These are phyloP conservation scores for Vitis riparia DNA, from an alignment of 164 flowering plant genomes.

Conservation along the genomic window DNA sequence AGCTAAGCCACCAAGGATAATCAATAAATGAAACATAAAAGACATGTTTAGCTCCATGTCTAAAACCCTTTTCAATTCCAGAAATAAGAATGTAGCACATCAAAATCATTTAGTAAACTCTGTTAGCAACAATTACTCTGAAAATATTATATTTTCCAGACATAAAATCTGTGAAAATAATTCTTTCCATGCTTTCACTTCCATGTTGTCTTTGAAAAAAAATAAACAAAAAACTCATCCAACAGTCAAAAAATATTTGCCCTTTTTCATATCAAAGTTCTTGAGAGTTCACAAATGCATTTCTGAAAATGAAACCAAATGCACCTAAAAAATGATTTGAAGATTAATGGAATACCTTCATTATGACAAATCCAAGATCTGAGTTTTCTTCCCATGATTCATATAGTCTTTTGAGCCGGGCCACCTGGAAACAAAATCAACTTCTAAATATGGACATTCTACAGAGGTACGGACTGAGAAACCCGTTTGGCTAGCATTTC, in stretches of 20 bases:
- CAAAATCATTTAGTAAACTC: too few species aligned
- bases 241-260: neutral
- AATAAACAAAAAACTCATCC: neutral
- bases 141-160: too few species aligned
- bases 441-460: neutral
- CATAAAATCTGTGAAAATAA: too few species aligned
- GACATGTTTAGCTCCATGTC: too few species aligned
- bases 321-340: neutral
- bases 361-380: conserved; percentile 72
- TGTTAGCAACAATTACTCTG: too few species aligned
- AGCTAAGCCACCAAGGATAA: conserved; percentile 13
- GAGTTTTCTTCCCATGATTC: conserved; percentile 93
- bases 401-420: conserved; percentile 67
- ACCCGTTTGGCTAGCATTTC: too few species aligned
- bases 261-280: too few species aligned
- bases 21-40: neutral
- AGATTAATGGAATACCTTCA: conserved; percentile 52
- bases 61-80: too few species aligned
- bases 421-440: conserved; percentile 42
- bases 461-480: neutral
- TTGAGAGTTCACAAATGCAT: too few species aligned
- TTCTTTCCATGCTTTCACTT: too few species aligned
- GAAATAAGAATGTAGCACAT: too few species aligned
- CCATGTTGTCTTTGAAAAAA: neutral
- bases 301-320: too few species aligned